phyloP scores from a whole-genome alignment of 371 early-diverging fungal species.

The Mortierella sp. region DNA sequence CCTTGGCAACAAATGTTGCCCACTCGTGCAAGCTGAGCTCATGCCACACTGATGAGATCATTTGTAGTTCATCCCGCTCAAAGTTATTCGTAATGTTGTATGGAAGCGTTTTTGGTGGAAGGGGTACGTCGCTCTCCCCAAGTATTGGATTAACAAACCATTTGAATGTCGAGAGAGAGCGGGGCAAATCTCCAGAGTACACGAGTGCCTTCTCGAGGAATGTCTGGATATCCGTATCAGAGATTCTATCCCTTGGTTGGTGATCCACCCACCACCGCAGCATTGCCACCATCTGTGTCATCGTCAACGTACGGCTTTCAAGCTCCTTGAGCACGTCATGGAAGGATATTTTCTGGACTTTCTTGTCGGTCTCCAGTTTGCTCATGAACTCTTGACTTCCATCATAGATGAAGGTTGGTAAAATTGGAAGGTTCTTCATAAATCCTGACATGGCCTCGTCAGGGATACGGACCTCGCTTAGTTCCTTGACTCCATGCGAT shows the following conservation, averaged over 20 bases:
- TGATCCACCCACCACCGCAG: conserved; percentile 83
- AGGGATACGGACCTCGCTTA: conserved; percentile 65
- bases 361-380: conserved; percentile 59
- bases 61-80: conserved; percentile 62
- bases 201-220: conserved; percentile 55
- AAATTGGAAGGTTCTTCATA: conserved; percentile 70
- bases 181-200: conserved; percentile 55
- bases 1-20: conserved; percentile 63
- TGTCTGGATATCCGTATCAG: conserved; percentile 22
- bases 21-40: conserved; percentile 76
- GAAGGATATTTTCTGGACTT: conserved; percentile 58
- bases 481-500: conserved; percentile 71
- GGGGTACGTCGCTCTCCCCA: conserved; percentile 66
- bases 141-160: conserved; percentile 72
- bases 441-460: conserved; percentile 64
- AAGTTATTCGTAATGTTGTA: conserved; percentile 73
- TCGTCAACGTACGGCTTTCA: conserved; percentile 60
- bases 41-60: conserved; percentile 64
- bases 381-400: conserved; percentile 67
- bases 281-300: conserved; percentile 73
- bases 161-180: conserved; percentile 57
- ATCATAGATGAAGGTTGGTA: conserved; percentile 61
- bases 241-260: conserved; percentile 21
- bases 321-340: conserved; percentile 78
- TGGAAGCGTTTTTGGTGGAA: conserved; percentile 72